Base-by-base conservation (phyloP, 495 filamentous ascomycete genomes). In the Lophiostoma macrostomum region DNA sequence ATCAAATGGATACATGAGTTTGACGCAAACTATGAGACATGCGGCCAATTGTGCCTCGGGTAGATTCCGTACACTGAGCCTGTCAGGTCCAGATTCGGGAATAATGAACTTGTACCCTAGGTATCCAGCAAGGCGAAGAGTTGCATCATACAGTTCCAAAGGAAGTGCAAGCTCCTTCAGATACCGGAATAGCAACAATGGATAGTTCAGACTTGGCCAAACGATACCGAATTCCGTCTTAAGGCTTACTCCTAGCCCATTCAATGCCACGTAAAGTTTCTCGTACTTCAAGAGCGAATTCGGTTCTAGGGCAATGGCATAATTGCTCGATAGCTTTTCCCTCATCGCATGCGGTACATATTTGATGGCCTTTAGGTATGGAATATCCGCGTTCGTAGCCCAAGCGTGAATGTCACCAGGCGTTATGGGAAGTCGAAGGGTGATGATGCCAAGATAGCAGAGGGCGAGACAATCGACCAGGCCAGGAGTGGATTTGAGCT, bases 1-100 rank as follows among this genome's bases (percentile, higher is more conserved):
- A 64, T 93, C 87, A 28, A 96, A 78, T 0, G 90, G 87, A 63
- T 87, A 89, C 18, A 82, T 67, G 4, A 94, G 67, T 63, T 96
- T 97, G 5, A 84, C 80, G 8, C 84, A 80, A 19, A 95, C 77
- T 4, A 96, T 72, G n/a, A 96, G 62, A 5, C 90, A 68, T 16
- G 80, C 74, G 39, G 88, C 74, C 0, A 96, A 65, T 34, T 85
- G 76, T 2, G 85, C 69, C 63, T 96, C 93, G 0, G 93, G 93
- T n/a, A 59, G 60, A 32, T 56, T 63, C 55, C 59, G 58, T 6
- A 64, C 55, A 16, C 64, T 60, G 44, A 52, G 58, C 20, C 50
- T 46, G 42, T 18, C 67, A 57, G 18, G 58, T 5, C 32, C 18
- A 3, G n/a, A 12, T 6, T 19, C 47, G 0, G 58, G 66, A 53